Conservation (phyloP, 306 rosid genomes). For the Gleditsia sinensis region DNA sequence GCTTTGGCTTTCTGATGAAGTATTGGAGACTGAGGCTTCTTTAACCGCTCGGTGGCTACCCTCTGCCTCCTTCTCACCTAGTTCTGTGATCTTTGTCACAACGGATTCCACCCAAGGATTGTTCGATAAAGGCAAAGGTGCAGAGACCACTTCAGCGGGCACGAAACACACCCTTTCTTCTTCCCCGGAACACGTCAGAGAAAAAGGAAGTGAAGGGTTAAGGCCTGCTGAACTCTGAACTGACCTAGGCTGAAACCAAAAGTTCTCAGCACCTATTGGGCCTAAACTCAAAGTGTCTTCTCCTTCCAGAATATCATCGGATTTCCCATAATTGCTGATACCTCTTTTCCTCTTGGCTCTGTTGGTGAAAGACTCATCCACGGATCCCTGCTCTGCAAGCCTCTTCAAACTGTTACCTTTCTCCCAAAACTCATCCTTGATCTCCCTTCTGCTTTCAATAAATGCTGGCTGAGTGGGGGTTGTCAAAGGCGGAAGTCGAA, state of each 20-base stretch:
- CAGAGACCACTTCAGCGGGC: constrained; percentile 65
- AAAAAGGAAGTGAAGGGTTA: constrained; percentile 54
- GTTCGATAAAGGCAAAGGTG: no score
- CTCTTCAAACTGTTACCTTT: constrained; percentile 74
- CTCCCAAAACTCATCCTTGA: constrained; percentile 67
- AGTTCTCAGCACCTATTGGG: constrained; percentile 50
- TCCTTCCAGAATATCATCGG: constrained; percentile 34
- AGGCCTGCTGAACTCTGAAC: no score
- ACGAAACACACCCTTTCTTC: constrained; percentile 71
- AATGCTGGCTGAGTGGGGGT: constrained; percentile 39
- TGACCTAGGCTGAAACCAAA: constrained; percentile 83
- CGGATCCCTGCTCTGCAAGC: constrained; percentile 59
- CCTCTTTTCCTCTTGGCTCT: constrained; percentile 81
- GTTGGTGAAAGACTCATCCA: constrained; percentile 54
- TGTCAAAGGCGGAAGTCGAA: constrained; percentile 81
- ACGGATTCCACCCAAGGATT: constrained; percentile 73
- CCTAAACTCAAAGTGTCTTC: no score
- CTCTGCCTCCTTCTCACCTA: constrained; percentile 55
- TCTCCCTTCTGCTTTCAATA: no score
- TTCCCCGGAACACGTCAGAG: constrained; percentile 60
- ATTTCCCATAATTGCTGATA: no score
- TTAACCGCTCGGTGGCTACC: constrained; percentile 52
- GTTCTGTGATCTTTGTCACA: constrained; percentile 67
- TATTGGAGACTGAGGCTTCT: constrained; percentile 57
- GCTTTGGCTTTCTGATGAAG: constrained; percentile 73